Percentiles rank a stretch among this genome's conserved stretches.
These are phyloP conservation scores for Oryza coarctata DNA, from an alignment of 176 grass and related monocot species.

Conservation along the genomic window DNA sequence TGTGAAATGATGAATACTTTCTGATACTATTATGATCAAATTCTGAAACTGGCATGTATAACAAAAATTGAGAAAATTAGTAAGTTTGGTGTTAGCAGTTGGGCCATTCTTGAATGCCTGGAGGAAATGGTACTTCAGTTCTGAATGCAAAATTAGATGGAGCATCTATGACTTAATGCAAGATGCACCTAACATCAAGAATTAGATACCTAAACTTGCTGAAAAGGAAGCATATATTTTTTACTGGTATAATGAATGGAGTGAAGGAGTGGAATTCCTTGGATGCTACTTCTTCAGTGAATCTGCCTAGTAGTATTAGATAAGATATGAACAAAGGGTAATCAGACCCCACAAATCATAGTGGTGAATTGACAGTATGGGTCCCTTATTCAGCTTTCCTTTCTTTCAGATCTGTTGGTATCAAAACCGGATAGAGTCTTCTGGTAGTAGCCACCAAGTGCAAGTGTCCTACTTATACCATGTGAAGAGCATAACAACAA, in stretches of 20 bases:
- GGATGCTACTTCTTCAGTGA: conserved; percentile 38
- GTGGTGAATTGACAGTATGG: conserved; percentile 13
- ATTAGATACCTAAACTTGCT: not conserved
- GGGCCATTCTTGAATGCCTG: not conserved
- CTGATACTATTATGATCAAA: not conserved
- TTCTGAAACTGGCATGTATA: not conserved
- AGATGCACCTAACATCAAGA: conserved; percentile 18
- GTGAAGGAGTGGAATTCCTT: conserved; percentile 2
- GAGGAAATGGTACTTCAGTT: not conserved
- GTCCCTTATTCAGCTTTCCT: not conserved
- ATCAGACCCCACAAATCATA: conserved; percentile 41
- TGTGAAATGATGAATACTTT: not conserved
- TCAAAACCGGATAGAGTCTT: conserved; percentile 6
- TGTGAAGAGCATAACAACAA: not conserved
- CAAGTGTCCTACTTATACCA: not conserved
- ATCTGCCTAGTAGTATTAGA: not conserved
- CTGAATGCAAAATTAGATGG: conserved; percentile 22
- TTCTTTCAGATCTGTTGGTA: conserved; percentile 41
- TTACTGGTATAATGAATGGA: not conserved
- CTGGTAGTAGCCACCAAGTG: not conserved
- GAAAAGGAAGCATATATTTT: not conserved
- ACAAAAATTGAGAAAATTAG: not conserved
- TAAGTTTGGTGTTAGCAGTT: not conserved
- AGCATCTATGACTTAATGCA: conserved; percentile 3
- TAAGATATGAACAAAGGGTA: conserved; percentile 20